phyloP scores from a whole-genome alignment of 2,329 filamentous ascomycete genomes.

The Xylariomycetidae sp. region DNA sequence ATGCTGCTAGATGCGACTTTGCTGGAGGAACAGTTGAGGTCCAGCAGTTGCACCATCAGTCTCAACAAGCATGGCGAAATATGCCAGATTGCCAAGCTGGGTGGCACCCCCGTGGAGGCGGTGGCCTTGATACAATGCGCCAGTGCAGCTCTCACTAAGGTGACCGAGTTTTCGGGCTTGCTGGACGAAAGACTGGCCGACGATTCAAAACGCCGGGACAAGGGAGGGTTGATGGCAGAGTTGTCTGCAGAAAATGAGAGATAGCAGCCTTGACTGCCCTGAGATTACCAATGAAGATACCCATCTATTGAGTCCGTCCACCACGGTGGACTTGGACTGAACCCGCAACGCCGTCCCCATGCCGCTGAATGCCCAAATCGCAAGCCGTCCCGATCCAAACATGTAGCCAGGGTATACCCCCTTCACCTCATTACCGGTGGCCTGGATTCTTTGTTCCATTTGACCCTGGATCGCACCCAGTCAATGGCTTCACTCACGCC shows the following conservation, averaged over 20 bases:
- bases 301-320: conserved; percentile 19
- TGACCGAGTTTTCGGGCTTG: conserved; percentile 69
- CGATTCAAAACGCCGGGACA: conserved; percentile 72
- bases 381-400: conserved; percentile 12
- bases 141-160: conserved; percentile 67
- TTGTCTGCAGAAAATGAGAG: conserved; percentile 79
- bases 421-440: conserved; percentile 82
- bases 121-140: conserved; percentile 71
- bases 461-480: conserved; percentile 85
- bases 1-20: conserved; percentile 66
- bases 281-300: conserved; percentile 28
- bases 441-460: conserved; percentile 92
- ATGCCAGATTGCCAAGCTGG: conserved; percentile 86
- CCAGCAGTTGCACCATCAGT: conserved; percentile 71
- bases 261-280: conserved; percentile 32
- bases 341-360: conserved; percentile 19
- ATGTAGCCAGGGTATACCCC: conserved; percentile 1
- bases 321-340: conserved; percentile 10
- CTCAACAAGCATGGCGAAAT: conserved; percentile 87
- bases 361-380: conserved; percentile 21
- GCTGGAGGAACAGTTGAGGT: conserved; percentile 70
- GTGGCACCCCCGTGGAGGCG: conserved; percentile 77
- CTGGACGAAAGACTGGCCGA: conserved; percentile 69
- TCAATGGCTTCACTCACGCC: conserved; percentile 95
- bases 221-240: conserved; percentile 73